These are phyloP conservation scores for Teunomyces lycoperdinae DNA, from an alignment of 805 yeast genomes.

Conservation along the genomic window DNA sequence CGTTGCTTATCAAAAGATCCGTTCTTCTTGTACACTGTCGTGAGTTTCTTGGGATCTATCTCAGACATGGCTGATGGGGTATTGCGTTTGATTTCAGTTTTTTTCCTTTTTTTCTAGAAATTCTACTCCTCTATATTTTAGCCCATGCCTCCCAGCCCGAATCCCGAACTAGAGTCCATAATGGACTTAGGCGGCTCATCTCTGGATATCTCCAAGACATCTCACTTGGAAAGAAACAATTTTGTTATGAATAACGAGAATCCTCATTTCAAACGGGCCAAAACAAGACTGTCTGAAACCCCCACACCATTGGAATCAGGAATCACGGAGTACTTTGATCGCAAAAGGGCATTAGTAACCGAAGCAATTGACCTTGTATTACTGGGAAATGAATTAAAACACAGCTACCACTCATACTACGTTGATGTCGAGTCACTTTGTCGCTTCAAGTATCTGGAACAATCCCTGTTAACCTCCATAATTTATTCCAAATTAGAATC, in stretches of 20 bases:
- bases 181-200: constrained; percentile 1
- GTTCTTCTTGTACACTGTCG: constrained; percentile 43
- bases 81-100: not conserved
- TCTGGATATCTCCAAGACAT: not conserved
- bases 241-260: not conserved
- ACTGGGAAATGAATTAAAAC: constrained; percentile 10
- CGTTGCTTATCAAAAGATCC: constrained; percentile 50
- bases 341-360: constrained; percentile 4
- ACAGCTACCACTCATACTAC: constrained; percentile 24
- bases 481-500: constrained; percentile 18
- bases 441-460: constrained; percentile 30
- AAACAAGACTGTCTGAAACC: not conserved
- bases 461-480: constrained; percentile 23
- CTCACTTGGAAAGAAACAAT: not conserved
- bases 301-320: not conserved
- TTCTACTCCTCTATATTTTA: not conserved
- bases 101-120: not conserved
- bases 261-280: not conserved
- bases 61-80: not conserved
- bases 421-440: constrained; percentile 31
- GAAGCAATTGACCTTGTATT: constrained; percentile 20
- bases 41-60: constrained; percentile 37
- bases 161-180: not conserved
- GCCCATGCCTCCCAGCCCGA: not conserved
- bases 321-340: constrained; percentile 6